Base-by-base conservation (phyloP, 2,329 filamentous ascomycete species). In the Fusarium sp. region DNA sequence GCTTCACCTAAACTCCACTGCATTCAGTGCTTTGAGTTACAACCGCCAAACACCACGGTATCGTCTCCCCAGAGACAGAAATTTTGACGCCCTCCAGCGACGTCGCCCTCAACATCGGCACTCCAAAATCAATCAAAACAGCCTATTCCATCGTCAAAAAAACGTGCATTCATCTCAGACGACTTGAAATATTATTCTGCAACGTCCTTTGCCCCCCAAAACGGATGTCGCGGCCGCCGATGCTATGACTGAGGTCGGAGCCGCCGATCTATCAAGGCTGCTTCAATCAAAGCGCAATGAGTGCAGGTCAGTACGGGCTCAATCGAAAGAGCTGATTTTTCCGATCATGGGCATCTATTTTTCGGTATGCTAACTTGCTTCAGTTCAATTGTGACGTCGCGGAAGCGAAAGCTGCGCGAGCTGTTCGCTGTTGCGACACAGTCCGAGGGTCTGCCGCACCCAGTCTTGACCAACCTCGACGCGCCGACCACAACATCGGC, bases 401-500 rank as follows among this genome's bases (percentile, higher is more conserved):
- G 93, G 82, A 96, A 97, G 88, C 90, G 93, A 81, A 97, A 97
- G 86, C 87, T 97, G 79, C 91, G 91, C 80, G 92, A 96, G 84
- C 88, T 97, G 76, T 97, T 92, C 84, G 86, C 88, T 75, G 88
- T 92, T 86, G 90, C 92, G 84, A 91, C 91, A 80, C 89, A 90
- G 80, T 82, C 85, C 77, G 84, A 89, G 80, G 82, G 84, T 79
- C 84, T 90, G 75, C 87, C 88, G 75, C 85, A 87, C 78, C 82
- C 85, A 80, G 83, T 84, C 79, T 84, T 88, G 78, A 83, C 83
- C 75, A 85, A 86, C 71, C 80, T 82, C 72, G 87, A 89, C 84
- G 85, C 85, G 83, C 84, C 83, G 62, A 81, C 84, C 62, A 79
- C 81, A 77, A 84, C 83, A 58, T 73, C 82, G 19, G 84, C 82